These are phyloP conservation scores for Backusella psychrophila DNA, from an alignment of 192 early-diverging fungal genomes.

Conservation along the genomic window DNA sequence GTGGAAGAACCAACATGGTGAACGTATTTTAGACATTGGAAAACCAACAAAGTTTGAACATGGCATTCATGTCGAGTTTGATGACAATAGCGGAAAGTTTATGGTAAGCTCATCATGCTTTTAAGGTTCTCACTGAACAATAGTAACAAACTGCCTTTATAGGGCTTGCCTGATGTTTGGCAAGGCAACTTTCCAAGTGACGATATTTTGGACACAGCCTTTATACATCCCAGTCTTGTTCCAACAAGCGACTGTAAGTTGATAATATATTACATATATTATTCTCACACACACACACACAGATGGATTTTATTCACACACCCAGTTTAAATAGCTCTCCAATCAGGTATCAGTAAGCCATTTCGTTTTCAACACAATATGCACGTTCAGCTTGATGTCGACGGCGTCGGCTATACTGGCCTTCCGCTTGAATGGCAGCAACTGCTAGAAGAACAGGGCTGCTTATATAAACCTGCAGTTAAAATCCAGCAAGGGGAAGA, in stretches of 20 bases:
- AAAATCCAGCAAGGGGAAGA: not conserved
- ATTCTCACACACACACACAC: not conserved
- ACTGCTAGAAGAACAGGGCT: not conserved
- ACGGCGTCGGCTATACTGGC: constrained; percentile 28
- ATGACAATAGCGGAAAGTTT: constrained; percentile 45
- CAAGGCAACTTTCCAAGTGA: constrained; percentile 48
- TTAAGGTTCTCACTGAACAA: not conserved
- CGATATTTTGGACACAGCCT: constrained; percentile 50
- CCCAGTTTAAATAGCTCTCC: constrained; percentile 10
- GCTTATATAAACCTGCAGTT: not conserved
- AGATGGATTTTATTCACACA: not conserved
- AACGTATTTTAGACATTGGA: constrained; percentile 49
- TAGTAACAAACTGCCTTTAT: not conserved
- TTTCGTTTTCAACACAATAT: constrained; percentile 50
- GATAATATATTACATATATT: not conserved
- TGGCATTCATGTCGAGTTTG: constrained; percentile 56
- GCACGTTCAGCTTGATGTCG: constrained; percentile 45
- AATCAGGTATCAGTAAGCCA: constrained; percentile 41
- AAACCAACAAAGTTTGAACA: constrained; percentile 56
- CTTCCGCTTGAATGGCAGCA: constrained; percentile 48
- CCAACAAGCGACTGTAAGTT: constrained; percentile 24
- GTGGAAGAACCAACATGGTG: constrained; percentile 13
- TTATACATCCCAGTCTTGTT: constrained; percentile 52
- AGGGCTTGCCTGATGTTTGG: constrained; percentile 57
- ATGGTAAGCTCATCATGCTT: constrained; percentile 35